Conservation (phyloP, 139 green algal species). For the Chlamydomonas sphaeroides region DNA sequence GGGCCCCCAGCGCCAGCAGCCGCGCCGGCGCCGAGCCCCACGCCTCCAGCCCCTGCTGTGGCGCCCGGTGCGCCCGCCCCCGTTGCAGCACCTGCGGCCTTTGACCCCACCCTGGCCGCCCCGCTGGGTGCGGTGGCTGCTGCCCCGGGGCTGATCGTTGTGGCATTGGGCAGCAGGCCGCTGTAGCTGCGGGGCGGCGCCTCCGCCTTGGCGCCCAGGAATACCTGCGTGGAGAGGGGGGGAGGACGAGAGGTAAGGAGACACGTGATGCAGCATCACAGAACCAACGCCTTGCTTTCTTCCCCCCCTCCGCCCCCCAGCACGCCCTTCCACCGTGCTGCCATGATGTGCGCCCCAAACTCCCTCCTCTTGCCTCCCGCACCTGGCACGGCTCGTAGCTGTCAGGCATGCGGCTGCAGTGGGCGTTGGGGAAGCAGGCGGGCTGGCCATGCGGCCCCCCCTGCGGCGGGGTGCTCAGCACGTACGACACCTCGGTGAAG, state of each 20-base stretch:
- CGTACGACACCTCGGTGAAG: slow-evolving; percentile 34
- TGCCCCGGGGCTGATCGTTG: neutral
- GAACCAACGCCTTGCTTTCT: neutral
- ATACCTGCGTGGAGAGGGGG: neutral
- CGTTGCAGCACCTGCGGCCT: neutral
- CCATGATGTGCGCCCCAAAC: neutral
- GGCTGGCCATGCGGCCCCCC: neutral
- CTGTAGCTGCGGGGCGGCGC: neutral
- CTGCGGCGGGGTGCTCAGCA: slow-evolving; percentile 7
- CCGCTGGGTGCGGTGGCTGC: too few species aligned
- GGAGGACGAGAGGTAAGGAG: too few species aligned
- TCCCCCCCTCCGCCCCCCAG: neutral
- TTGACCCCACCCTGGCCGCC: too few species aligned
- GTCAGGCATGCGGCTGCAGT: neutral
- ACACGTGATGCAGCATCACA: neutral
- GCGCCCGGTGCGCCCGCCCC: too few species aligned
- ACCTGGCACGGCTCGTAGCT: slow-evolving; percentile 6
- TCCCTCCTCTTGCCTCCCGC: neutral
- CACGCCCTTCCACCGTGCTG: neutral
- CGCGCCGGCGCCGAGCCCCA: too few species aligned
- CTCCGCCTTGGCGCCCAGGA: neutral
- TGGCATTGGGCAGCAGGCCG: too few species aligned
- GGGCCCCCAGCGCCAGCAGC: neutral
- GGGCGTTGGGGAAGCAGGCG: slow-evolving; percentile 30
- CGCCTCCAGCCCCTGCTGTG: too few species aligned